phyloP scores from a whole-genome alignment of 352 stramenopile species.

The Paralagenidium karlingii region DNA sequence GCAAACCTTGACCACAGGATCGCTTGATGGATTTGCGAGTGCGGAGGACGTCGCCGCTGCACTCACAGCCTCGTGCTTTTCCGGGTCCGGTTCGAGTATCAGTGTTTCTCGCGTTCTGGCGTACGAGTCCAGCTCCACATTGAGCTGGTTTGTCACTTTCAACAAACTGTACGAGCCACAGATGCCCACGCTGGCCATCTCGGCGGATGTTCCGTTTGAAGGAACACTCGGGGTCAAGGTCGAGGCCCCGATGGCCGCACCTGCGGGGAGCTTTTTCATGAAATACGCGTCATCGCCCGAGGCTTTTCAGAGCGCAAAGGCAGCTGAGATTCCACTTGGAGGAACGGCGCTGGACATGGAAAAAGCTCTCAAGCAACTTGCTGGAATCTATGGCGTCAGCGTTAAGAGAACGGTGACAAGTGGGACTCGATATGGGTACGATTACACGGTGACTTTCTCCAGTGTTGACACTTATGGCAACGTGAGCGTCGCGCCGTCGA shows the following conservation, averaged over 20 bases:
- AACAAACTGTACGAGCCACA: constrained; percentile 17
- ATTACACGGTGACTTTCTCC: constrained; percentile 36
- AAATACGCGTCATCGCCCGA: too few relatives aligned
- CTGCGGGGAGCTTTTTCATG: constrained; percentile 20
- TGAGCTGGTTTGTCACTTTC: constrained; percentile 50
- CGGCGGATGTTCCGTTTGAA: constrained; percentile 22
- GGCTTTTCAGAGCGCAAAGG: too few relatives aligned
- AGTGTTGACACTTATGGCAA: constrained; percentile 28
- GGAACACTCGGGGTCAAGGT: constrained; percentile 13
- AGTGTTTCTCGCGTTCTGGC: constrained; percentile 16
- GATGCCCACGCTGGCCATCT: constrained; percentile 24
- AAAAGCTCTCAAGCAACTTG: constrained; percentile 12
- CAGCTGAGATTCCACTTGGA: constrained; percentile 8
- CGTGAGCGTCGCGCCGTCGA: constrained; percentile 10
- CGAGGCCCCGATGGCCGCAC: constrained; percentile 5
- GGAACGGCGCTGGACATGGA: constrained; percentile 14
- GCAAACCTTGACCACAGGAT: not conserved
- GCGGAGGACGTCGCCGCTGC: constrained; percentile 21
- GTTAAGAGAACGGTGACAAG: constrained; percentile 8
- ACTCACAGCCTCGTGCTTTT: too few relatives aligned
- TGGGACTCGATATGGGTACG: constrained; percentile 18
- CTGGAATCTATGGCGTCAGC: constrained; percentile 18
- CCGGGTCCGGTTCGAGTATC: constrained; percentile 11
- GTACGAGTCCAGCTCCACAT: constrained; percentile 14
- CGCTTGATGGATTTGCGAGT: constrained; percentile 39